Evolutionary conservation across 345 rosid genomes (phyloP).

Genomic region (Linum tenue): DNA sequence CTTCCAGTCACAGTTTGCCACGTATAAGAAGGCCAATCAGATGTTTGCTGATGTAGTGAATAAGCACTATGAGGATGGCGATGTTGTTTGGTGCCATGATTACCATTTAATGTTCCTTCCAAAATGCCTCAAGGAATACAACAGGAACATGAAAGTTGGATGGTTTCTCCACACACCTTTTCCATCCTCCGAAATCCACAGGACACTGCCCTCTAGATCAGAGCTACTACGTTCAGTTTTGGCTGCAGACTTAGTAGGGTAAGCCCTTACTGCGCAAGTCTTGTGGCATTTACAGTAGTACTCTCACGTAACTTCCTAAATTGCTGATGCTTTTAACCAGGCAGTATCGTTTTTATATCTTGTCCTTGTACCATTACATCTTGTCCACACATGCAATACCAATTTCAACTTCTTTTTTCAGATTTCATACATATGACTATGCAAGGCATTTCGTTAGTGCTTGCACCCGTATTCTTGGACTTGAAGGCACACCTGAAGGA

Average conservation of each 20-base stretch:
- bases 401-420: constrained; percentile 20
- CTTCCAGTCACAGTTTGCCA: constrained; percentile 93
- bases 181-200: constrained; percentile 97
- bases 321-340: too few species aligned
- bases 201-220: constrained; percentile 93
- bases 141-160: constrained; percentile 89
- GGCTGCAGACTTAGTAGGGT: constrained; percentile 99
- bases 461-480: constrained; percentile 97
- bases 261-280: constrained; percentile 13
- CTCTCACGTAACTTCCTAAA: too few species aligned
- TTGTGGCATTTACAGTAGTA: too few species aligned
- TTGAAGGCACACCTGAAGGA: constrained; percentile 99
- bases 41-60: constrained; percentile 99
- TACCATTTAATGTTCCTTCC: constrained; percentile 99
- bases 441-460: constrained; percentile 99
- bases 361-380: too few species aligned
- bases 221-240: constrained; percentile 92
- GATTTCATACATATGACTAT: constrained; percentile 96
- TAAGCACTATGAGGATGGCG: constrained; percentile 89
- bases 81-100: constrained; percentile 99
- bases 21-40: constrained; percentile 92
- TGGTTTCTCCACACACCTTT: constrained; percentile 99
- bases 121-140: constrained; percentile 76
- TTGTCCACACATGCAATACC: not conserved
- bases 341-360: too few species aligned